Evolutionary conservation across 306 rosid genomes (phyloP).

Genomic region (Lagenaria siceraria): DNA sequence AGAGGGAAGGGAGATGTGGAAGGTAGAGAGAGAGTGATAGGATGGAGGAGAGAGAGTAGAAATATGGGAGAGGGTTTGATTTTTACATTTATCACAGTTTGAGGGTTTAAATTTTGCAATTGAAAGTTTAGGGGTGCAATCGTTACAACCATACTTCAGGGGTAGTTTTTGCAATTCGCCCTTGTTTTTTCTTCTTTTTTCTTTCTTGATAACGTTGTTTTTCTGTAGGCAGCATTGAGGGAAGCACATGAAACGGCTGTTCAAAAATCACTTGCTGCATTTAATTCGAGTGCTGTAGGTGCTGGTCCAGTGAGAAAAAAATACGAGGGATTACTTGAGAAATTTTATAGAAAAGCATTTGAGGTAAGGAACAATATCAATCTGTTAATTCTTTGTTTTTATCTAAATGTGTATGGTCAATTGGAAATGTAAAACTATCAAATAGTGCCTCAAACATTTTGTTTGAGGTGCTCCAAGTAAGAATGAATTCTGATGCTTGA

Average conservation of each 20-base stretch:
- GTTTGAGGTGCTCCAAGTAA: background rate
- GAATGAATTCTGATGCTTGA: background rate
- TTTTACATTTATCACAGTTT: too few species aligned
- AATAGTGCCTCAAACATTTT: background rate
- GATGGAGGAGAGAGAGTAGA: too few species aligned
- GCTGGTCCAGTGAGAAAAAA: conserved; percentile 75
- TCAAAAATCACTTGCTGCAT: conserved; percentile 58
- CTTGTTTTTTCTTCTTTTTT: background rate
- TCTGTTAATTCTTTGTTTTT: background rate
- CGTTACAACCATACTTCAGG: too few species aligned
- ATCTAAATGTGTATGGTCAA: background rate
- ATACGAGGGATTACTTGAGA: conserved; percentile 60
- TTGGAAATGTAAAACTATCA: background rate
- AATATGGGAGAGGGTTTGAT: too few species aligned
- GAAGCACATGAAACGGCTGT: conserved; percentile 89
- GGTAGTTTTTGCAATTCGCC: too few species aligned
- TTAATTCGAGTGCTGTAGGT: conserved; percentile 74
- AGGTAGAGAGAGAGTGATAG: too few species aligned
- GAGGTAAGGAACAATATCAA: conserved; percentile 38
- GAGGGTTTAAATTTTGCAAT: too few species aligned
- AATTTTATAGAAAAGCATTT: conserved; percentile 58
- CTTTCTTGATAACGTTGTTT: conserved; percentile 2
- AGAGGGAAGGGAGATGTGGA: too few species aligned
- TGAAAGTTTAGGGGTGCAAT: too few species aligned
- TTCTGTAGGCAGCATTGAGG: conserved; percentile 57